Evolutionary conservation across 2,329 filamentous ascomycete genomes (phyloP).

Genomic region (Alternaria gaisen): DNA sequence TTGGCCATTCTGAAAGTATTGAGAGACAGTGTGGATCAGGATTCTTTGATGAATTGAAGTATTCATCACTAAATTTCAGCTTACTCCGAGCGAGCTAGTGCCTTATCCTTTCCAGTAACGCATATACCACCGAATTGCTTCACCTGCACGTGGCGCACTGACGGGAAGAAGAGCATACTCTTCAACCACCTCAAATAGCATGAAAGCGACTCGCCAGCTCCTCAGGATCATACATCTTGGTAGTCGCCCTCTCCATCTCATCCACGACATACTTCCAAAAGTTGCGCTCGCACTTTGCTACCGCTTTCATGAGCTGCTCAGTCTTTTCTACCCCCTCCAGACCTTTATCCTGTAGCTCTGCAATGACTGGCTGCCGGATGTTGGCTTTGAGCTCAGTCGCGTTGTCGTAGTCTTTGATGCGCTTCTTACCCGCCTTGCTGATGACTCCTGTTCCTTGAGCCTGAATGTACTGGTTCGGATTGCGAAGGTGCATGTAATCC

Average conservation of each 20-base stretch:
- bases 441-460: constrained; percentile 2
- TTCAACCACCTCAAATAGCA: constrained; percentile 5
- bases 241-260: constrained; percentile 39
- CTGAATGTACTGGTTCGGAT: constrained; percentile 22
- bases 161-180: background rate
- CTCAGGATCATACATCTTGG: constrained; percentile 32
- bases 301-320: constrained; percentile 39
- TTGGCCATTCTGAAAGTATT: background rate
- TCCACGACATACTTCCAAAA: constrained; percentile 47
- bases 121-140: background rate
- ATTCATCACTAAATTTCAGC: no score
- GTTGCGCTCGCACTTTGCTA: constrained; percentile 36
- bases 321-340: constrained; percentile 31
- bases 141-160: background rate
- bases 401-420: constrained; percentile 32
- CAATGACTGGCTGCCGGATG: constrained; percentile 21
- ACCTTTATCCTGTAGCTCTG: constrained; percentile 8
- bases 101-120: background rate
- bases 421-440: constrained; percentile 32
- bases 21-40: no score
- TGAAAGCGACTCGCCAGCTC: constrained; percentile 32
- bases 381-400: constrained; percentile 36
- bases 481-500: constrained; percentile 47
- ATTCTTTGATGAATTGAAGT: rapidly evolving
- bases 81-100: background rate